Percentiles rank a stretch among this genome's conserved stretches.
These are phyloP conservation scores for Sarcomyxa edulis DNA, from an alignment of 768 basidiomycete genomes.

Conservation along the genomic window DNA sequence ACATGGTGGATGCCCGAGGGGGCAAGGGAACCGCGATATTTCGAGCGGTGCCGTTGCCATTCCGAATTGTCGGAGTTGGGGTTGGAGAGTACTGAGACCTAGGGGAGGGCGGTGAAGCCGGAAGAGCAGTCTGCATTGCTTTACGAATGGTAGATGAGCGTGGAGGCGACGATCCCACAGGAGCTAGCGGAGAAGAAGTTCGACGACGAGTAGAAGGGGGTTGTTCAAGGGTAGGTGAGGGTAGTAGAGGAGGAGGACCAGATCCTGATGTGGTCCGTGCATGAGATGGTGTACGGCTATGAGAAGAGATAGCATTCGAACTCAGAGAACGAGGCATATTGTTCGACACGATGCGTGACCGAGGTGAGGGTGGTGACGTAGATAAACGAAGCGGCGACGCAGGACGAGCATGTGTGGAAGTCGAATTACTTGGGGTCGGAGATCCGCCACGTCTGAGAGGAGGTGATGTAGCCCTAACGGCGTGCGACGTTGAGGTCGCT, in stretches of 20 bases:
- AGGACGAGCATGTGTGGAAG: conserved; percentile 31
- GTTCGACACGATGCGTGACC: conserved; percentile 37
- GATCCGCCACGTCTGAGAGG: conserved; percentile 41
- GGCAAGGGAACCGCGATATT: conserved; percentile 28
- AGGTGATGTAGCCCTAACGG: conserved; percentile 19
- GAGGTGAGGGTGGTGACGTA: conserved; percentile 41
- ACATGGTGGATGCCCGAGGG: conserved; percentile 35
- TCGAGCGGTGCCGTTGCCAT: conserved; percentile 16
- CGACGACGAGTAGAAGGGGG: conserved; percentile 34
- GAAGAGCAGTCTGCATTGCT: conserved; percentile 29
- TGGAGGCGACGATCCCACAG: conserved; percentile 21
- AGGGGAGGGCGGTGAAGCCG: conserved; percentile 31
- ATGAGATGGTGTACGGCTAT: too few species aligned
- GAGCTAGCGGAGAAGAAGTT: conserved; percentile 45
- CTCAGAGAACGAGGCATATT: conserved; percentile 41
- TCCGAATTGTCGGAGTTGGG: conserved; percentile 18
- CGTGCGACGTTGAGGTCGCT: conserved; percentile 68
- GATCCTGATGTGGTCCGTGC: too few species aligned
- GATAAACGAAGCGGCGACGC: conserved; percentile 43
- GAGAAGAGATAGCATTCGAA: conserved; percentile 20
- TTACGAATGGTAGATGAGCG: conserved; percentile 31
- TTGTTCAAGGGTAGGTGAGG: conserved; percentile 27
- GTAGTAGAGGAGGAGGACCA: too few species aligned
- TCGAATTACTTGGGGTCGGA: conserved; percentile 33
- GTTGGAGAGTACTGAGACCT: conserved; percentile 23